Evolutionary conservation across 805 yeast species (phyloP).

Genomic region (Lipomyces yamadae): DNA sequence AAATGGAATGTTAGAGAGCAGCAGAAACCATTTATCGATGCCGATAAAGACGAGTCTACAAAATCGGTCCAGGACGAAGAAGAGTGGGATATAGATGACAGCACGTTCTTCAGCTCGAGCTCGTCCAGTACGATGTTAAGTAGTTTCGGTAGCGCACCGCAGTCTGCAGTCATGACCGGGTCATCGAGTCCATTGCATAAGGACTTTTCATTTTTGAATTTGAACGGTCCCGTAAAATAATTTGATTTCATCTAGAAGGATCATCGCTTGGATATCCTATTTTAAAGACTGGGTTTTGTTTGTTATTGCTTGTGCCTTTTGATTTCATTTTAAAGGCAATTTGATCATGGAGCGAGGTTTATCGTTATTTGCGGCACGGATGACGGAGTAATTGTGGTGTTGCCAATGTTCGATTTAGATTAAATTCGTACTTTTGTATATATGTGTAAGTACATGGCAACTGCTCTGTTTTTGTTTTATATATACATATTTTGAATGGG

Average conservation of each 20-base stretch:
- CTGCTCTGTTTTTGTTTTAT: not conserved
- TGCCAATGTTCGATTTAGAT: not conserved
- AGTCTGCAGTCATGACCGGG: conserved; percentile 30
- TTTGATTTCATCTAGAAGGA: not conserved
- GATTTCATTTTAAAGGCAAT: not conserved
- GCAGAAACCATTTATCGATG: conserved; percentile 71
- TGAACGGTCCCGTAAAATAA: conserved; percentile 16
- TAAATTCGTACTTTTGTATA: not conserved
- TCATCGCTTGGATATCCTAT: not conserved
- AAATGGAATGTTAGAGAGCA: conserved; percentile 93
- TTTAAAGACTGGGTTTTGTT: no score
- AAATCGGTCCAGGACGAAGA: conserved; percentile 24
- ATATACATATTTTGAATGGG: not conserved
- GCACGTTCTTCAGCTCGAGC: conserved; percentile 27
- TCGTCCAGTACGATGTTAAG: conserved; percentile 26
- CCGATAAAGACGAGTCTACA: conserved; percentile 29
- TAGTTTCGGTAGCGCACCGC: conserved; percentile 30
- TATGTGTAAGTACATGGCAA: not conserved
- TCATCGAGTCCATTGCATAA: conserved; percentile 35
- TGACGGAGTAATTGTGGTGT: not conserved
- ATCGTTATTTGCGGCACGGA: not conserved
- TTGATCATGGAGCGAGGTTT: not conserved
- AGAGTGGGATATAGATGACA: conserved; percentile 39
- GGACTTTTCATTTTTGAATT: conserved; percentile 27
- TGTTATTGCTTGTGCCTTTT: not conserved